Conservation (phyloP, 2,329 filamentous ascomycete genomes). For the Epichloe amarillans region DNA sequence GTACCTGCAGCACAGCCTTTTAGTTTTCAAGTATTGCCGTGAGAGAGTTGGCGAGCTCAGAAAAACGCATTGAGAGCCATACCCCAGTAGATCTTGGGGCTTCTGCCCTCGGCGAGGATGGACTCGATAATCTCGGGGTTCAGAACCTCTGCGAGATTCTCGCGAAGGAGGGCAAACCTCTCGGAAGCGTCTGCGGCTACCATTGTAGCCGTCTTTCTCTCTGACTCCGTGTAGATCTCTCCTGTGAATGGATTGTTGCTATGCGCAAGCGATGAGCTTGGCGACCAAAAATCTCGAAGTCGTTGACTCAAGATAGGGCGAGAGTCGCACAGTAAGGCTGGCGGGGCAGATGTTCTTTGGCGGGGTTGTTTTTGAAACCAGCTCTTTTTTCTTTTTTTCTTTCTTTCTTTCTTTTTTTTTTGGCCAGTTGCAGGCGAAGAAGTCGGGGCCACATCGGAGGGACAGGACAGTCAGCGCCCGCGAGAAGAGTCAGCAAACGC, state of each 20-base stretch:
- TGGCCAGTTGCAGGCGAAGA: background rate
- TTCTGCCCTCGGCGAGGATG: slow-evolving; percentile 55
- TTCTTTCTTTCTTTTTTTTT: no score
- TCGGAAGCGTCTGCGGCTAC: slow-evolving; percentile 31
- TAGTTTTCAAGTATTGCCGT: no score
- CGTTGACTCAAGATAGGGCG: background rate
- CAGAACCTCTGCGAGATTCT: slow-evolving; percentile 70
- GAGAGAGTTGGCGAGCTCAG: no score
- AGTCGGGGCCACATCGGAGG: background rate
- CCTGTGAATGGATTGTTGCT: no score
- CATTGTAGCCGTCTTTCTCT: slow-evolving; percentile 1
- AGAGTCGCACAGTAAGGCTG: background rate
- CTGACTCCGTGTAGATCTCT: background rate
- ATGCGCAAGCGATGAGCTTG: no score
- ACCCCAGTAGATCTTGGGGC: slow-evolving; percentile 77
- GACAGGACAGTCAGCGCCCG: no score
- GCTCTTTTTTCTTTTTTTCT: background rate
- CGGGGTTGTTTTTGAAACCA: no score
- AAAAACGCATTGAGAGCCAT: slow-evolving; percentile 7
- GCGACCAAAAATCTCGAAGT: no score
- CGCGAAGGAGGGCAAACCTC: slow-evolving; percentile 61
- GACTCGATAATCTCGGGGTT: slow-evolving; percentile 74
- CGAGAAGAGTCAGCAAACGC: no score
- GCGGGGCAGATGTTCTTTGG: background rate
- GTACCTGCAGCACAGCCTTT: slow-evolving; percentile 36